Base-by-base conservation (phyloP, 805 yeast genomes). In the Candida germanica region DNA sequence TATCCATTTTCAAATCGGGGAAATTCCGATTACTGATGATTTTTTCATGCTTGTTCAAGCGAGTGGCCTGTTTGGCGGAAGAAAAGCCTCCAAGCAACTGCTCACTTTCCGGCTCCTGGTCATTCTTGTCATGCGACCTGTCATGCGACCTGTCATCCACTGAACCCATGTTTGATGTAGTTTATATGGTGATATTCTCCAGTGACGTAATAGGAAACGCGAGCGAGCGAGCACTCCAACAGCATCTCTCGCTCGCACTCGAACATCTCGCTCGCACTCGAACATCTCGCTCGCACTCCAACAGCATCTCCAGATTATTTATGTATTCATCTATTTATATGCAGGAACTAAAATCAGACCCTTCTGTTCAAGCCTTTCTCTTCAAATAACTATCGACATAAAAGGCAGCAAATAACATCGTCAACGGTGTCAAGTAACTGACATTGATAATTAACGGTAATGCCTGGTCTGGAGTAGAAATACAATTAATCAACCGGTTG, bases 391-490 rank as follows among this genome's bases (percentile, higher is more conserved):
- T 73, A 36, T 79, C 82, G 32, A 80, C 61, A 62, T 77, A 80
- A 50, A 80, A 80, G 11, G 79, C 77, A 26, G 73, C 82, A 56
- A 81, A 81, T 43, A 80, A 65, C 32, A 73, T 66, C 11, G 87
- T 80, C 61, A 80, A 68, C 2, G 88, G 88, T 7, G 84, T 61
- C 56, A 82, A 72, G 53, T 81, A 82, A 14, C 68, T 58, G 26
- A 82, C 84, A 50, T 79, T 82, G 51, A 81, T 67, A 49, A 71
- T 61, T 18, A 82, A 51, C 1, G 87, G 83, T 50, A 80, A 64
- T 1, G 83, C 77, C 54, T 80, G 78, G 43, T 79, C 83, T 11
- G 80, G 61, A 35, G 76, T 65, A 14, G 66, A 57, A 39, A 82
- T 71, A 54, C 88, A 82, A 42, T 58, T 58, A 35, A 52, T 51